Conservation (phyloP, 768 basidiomycete genomes). For the Tricholoma terreum region DNA sequence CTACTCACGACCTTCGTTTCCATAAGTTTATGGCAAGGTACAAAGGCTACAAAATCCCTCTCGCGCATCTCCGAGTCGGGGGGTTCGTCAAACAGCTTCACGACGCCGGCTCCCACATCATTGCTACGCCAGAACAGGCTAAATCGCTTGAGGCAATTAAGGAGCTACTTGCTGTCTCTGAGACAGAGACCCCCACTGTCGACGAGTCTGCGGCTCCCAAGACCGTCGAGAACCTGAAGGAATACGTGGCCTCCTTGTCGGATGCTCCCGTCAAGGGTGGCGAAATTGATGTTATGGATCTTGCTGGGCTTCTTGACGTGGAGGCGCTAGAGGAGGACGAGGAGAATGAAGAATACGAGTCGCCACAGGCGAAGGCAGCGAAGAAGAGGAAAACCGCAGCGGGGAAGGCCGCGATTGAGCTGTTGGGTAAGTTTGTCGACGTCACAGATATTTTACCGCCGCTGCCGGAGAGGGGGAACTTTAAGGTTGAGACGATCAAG, state of each 20-base stretch:
- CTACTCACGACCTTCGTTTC: conserved; percentile 2
- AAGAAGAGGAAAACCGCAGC: conserved; percentile 22
- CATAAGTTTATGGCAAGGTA: conserved; percentile 74
- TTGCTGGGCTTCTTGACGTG: conserved; percentile 12
- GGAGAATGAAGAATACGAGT: conserved; percentile 14
- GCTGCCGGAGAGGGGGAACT: conserved; percentile 79
- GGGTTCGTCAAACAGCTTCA: conserved; percentile 38
- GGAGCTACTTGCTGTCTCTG: conserved; percentile 36
- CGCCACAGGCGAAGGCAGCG: conserved; percentile 10
- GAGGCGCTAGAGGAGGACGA: conserved; percentile 22
- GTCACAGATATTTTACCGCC: conserved; percentile 76
- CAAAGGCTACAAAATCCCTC: conserved; percentile 63
- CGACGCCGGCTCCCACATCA: conserved; percentile 43
- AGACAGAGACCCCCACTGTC: conserved; percentile 32
- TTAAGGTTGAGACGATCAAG: conserved; percentile 81
- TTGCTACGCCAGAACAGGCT: conserved; percentile 40
- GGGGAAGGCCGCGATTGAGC: conserved; percentile 20
- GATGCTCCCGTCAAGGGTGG: not conserved
- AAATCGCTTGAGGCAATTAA: conserved; percentile 26
- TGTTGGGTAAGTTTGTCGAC: conserved; percentile 65
- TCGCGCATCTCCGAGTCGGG: conserved; percentile 41
- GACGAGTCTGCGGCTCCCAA: conserved; percentile 25
- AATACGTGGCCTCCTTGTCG: not conserved
- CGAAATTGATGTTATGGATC: not conserved
- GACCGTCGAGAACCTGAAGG: conserved; percentile 17